phyloP scores from a whole-genome alignment of 257 asterid species.

The Buddleja alternifolia region DNA sequence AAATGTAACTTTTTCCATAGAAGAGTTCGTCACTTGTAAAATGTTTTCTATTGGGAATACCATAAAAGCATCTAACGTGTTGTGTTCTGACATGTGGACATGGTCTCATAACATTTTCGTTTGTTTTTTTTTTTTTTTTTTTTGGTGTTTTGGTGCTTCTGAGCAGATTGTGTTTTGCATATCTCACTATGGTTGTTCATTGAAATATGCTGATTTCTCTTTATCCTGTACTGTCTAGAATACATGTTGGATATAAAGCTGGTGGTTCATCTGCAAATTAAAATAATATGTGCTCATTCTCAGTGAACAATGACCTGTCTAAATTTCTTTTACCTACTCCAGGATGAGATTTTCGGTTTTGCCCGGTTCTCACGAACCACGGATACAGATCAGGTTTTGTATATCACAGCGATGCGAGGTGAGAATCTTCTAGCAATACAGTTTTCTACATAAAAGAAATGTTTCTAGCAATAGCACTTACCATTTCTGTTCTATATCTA shows the following conservation, averaged over 20 bases:
- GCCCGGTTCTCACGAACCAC: conserved; percentile 74
- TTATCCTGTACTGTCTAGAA: neutral
- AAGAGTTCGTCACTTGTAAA: conserved; percentile 8
- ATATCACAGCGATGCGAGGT: conserved; percentile 70
- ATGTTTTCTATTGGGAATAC: neutral
- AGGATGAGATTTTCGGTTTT: conserved; percentile 80
- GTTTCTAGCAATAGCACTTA: conserved; percentile 23
- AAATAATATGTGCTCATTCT: conserved; percentile 16
- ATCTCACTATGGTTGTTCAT: conserved; percentile 13
- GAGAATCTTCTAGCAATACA: conserved; percentile 28
- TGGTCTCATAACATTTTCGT: conserved; percentile 4
- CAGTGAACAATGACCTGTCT: conserved; percentile 4
- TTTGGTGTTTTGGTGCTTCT: no score
- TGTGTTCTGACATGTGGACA: conserved; percentile 12
- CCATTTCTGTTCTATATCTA: conserved; percentile 23
- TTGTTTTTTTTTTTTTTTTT: neutral
- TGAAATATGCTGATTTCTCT: conserved; percentile 3
- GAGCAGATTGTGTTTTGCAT: neutral
- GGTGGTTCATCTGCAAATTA: conserved; percentile 11
- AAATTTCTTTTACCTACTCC: conserved; percentile 30
- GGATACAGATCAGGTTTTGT: conserved; percentile 65
- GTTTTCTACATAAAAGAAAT: conserved; percentile 2
- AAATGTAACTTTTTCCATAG: conserved; percentile 45
- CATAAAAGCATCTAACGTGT: conserved; percentile 17
- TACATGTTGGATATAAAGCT: neutral